Percentiles rank a stretch among this genome's conserved stretches.
Conservation (phyloP, 2,329 filamentous ascomycete genomes). For the Fusarium circinatum region DNA sequence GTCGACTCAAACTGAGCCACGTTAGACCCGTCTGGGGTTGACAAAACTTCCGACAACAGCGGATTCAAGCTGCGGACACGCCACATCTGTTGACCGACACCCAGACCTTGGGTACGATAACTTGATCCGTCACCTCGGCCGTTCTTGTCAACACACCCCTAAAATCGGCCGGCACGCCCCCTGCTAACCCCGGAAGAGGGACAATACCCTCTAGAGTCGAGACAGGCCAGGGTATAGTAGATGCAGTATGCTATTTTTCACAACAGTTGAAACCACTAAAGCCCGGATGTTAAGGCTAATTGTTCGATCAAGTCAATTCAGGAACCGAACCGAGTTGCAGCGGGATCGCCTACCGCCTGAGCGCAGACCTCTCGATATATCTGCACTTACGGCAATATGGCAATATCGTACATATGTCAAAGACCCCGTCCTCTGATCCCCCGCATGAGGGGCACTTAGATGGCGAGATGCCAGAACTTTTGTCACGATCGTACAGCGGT, state of each 20-base stretch:
- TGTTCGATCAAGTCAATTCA: constrained; percentile 34
- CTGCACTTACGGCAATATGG: constrained; percentile 22
- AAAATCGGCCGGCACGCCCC: constrained; percentile 30
- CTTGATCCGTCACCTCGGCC: constrained; percentile 30
- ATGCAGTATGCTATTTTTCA: constrained; percentile 45
- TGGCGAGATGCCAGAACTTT: constrained; percentile 7
- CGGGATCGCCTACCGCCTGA: constrained; percentile 37
- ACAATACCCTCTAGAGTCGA: constrained; percentile 25
- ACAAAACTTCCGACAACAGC: constrained; percentile 44
- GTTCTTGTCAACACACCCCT: constrained; percentile 21
- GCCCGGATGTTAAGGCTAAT: constrained; percentile 34
- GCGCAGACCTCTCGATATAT: constrained; percentile 29
- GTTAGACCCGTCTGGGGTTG: constrained; percentile 46
- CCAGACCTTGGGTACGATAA: constrained; percentile 12
- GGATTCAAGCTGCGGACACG: constrained; percentile 38
- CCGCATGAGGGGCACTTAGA: constrained; percentile 32
- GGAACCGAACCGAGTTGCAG: constrained; percentile 39
- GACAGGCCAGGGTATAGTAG: constrained; percentile 27
- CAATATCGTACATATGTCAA: constrained; percentile 35
- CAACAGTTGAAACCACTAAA: constrained; percentile 45
- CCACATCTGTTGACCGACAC: constrained; percentile 30
- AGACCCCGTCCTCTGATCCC: constrained; percentile 35
- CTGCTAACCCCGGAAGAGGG: constrained; percentile 22
- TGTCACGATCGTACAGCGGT: constrained; percentile 18
- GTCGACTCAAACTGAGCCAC: constrained; percentile 45